Conservation (phyloP, 2,329 filamentous ascomycete genomes). For the Rutstroemia sp. region DNA sequence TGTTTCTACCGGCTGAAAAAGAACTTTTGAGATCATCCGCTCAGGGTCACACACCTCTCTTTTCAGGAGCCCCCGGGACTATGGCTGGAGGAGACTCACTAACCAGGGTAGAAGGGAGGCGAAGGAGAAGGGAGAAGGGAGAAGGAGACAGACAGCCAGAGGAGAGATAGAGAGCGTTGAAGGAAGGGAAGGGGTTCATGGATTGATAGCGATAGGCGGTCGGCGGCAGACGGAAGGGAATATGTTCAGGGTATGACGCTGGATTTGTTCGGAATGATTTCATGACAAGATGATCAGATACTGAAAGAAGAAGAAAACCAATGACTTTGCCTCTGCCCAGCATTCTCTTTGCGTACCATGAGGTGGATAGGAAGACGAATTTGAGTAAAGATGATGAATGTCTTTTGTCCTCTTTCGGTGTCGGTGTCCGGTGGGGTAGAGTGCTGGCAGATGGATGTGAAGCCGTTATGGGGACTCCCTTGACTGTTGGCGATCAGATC, state of each 20-base stretch:
- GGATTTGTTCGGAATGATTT: not conserved
- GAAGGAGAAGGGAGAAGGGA: not conserved
- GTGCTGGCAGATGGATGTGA: no score
- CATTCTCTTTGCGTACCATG: no score
- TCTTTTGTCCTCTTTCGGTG: no score
- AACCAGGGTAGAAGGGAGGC: not conserved
- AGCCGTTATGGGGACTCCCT: no score
- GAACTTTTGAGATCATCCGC: no score
- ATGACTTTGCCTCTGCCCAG: not conserved
- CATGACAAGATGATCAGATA: not conserved
- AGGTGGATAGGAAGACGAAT: no score
- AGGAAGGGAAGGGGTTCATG: not conserved
- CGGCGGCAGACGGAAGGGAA: not conserved
- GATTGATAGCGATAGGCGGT: not conserved
- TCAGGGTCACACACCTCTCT: no score
- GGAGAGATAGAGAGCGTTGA: not conserved
- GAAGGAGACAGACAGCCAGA: not conserved
- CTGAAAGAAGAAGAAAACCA: not conserved
- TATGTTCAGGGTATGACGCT: not conserved
- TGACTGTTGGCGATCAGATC: no score
- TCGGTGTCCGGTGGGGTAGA: no score
- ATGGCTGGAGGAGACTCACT: not conserved
- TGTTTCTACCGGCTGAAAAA: no score
- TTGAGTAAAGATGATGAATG: no score
- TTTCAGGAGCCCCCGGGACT: no score